phyloP scores from a whole-genome alignment of 441 rosid genomes.

The Bruguiera hainesii region DNA sequence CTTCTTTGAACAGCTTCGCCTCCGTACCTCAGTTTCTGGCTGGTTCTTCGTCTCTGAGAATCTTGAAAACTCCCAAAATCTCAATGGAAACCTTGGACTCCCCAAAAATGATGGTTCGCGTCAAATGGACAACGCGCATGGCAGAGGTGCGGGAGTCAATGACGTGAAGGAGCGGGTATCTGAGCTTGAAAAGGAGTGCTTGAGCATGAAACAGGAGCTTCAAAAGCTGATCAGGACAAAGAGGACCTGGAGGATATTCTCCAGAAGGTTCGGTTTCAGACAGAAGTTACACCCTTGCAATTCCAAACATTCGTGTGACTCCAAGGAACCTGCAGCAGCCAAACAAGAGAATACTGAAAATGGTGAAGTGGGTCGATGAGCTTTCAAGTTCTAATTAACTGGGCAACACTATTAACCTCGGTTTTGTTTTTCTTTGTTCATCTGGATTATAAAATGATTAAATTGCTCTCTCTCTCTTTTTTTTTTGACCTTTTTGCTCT shows the following conservation, averaged over 20 bases:
- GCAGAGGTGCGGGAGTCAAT: constrained; percentile 23
- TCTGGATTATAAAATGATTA: no score
- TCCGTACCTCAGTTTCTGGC: constrained; percentile 68
- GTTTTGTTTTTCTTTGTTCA: no score
- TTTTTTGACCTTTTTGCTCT: no score
- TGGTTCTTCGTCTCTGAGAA: constrained; percentile 69
- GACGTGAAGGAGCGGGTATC: constrained; percentile 66
- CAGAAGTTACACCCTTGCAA: constrained; percentile 42
- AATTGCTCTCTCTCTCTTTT: no score
- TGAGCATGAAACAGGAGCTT: constrained; percentile 71
- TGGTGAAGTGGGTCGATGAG: constrained; percentile 20
- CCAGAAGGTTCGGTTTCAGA: constrained; percentile 49
- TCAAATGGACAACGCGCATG: constrained; percentile 20
- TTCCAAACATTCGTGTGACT: not conserved
- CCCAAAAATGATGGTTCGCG: constrained; percentile 26
- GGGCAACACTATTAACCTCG: not conserved
- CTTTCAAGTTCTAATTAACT: constrained; percentile 13
- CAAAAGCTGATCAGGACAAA: constrained; percentile 66
- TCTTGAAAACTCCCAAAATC: constrained; percentile 40
- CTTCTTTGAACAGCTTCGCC: constrained; percentile 92
- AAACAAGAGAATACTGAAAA: constrained; percentile 18
- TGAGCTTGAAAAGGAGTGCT: constrained; percentile 73
- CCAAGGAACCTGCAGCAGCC: not conserved
- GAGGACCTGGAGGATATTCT: constrained; percentile 55
- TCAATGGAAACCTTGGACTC: constrained; percentile 34